Conservation (phyloP, 2,329 filamentous ascomycete species). For the Aspergillus ochraceus region DNA sequence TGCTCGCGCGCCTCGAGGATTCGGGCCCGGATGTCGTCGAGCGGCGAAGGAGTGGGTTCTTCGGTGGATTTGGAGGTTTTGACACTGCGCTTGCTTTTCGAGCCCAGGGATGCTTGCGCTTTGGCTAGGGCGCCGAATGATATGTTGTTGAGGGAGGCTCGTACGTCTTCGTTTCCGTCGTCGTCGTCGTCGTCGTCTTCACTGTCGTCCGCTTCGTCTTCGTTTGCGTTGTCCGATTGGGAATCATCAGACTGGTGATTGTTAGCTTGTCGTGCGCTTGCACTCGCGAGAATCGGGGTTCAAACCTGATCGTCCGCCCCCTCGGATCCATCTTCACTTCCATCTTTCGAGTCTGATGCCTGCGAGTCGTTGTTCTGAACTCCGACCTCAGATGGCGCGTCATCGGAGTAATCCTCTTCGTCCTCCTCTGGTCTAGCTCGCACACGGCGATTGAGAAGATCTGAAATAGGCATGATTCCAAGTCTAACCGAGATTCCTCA, state of each 20-base stretch:
- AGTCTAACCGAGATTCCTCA: too few relatives aligned
- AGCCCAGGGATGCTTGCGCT: conserved; percentile 70
- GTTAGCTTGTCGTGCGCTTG: background rate
- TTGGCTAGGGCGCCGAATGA: conserved; percentile 90
- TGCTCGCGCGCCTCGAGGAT: conserved; percentile 46
- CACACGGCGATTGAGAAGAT: conserved; percentile 44
- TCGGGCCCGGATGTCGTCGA: conserved; percentile 40
- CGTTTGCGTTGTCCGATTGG: conserved; percentile 42
- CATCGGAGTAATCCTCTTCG: conserved; percentile 39
- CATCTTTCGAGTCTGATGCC: conserved; percentile 14
- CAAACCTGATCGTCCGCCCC: conserved; percentile 12
- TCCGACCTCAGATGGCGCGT: conserved; percentile 25
- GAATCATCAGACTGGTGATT: conserved; percentile 29
- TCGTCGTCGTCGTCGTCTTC: conserved; percentile 37
- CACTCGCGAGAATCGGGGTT: background rate
- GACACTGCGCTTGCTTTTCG: conserved; percentile 34
- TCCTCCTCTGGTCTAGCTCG: conserved; percentile 42
- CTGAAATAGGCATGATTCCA: conserved; percentile 36
- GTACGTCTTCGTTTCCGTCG: conserved; percentile 34
- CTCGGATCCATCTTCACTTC: conserved; percentile 12
- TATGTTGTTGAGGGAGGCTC: conserved; percentile 56
- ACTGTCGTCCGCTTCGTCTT: conserved; percentile 29
- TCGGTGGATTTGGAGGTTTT: conserved; percentile 16
- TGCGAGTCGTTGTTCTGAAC: conserved; percentile 5
- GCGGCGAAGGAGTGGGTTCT: conserved; percentile 25